Evolutionary conservation across 1,139 yeast species (phyloP).

Genomic region (Saccharomycopsis crataegensis): DNA sequence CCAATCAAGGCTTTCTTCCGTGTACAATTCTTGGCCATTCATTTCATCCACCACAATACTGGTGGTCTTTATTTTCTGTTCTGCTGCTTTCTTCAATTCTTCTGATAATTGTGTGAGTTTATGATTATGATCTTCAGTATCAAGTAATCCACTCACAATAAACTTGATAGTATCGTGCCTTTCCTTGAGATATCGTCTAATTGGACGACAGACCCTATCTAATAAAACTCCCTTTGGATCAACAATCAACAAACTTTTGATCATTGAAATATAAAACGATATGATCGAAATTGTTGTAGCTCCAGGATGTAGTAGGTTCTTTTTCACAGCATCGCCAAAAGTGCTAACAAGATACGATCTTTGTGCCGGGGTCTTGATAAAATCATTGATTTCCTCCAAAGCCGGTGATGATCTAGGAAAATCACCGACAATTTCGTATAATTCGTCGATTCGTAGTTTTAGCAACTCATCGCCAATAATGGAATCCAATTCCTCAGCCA

Average conservation of each 20-base stretch:
- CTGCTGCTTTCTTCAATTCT: constrained; percentile 36
- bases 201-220: constrained; percentile 71
- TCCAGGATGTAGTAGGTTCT: constrained; percentile 68
- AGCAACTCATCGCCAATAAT: constrained; percentile 27
- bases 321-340: constrained; percentile 46
- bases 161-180: constrained; percentile 68
- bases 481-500: no score
- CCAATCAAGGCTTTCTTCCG: constrained; percentile 52
- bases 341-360: constrained; percentile 46
- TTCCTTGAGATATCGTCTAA: constrained; percentile 56
- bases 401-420: constrained; percentile 58
- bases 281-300: constrained; percentile 73
- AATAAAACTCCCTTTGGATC: constrained; percentile 84
- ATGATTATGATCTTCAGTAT: constrained; percentile 39
- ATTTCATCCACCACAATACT: neutral
- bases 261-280: constrained; percentile 60
- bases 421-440: constrained; percentile 51
- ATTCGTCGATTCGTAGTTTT: constrained; percentile 50
- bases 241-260: constrained; percentile 63
- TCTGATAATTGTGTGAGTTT: constrained; percentile 43
- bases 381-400: constrained; percentile 53
- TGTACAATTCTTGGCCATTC: neutral
- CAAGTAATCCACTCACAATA: constrained; percentile 66
- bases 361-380: constrained; percentile 35
- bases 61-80: neutral